A percentile compares a stretch with the other conserved stretches of the same genome.
These are phyloP conservation scores for Mycena haematopus DNA, from an alignment of 768 basidiomycete species.

Conservation along the genomic window DNA sequence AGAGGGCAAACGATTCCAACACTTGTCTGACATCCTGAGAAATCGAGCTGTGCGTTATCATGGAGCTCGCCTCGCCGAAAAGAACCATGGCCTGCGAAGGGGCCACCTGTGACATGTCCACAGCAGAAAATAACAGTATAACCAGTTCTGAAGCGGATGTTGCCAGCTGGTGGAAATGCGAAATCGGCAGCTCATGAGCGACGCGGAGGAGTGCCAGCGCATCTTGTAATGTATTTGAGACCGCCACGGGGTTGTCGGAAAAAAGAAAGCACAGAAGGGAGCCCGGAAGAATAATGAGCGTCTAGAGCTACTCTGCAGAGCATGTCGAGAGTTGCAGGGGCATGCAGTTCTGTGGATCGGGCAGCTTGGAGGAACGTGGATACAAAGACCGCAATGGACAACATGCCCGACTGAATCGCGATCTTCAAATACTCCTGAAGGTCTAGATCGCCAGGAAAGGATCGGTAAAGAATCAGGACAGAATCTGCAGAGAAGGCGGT, in stretches of 20 bases:
- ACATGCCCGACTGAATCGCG: slow-evolving; percentile 60
- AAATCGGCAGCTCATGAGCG: slow-evolving; percentile 59
- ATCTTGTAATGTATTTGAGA: slow-evolving; percentile 65
- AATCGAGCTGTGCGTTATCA: slow-evolving; percentile 61
- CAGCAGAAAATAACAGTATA: slow-evolving; percentile 63
- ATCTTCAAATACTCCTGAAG: slow-evolving; percentile 70
- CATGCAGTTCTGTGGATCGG: slow-evolving; percentile 67
- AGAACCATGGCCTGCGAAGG: slow-evolving; percentile 62
- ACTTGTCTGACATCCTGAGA: slow-evolving; percentile 58
- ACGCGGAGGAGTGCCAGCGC: slow-evolving; percentile 64
- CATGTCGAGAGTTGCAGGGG: slow-evolving; percentile 69
- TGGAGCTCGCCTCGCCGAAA: slow-evolving; percentile 56
- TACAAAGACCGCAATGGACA: slow-evolving; percentile 67
- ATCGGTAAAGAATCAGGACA: slow-evolving; percentile 67
- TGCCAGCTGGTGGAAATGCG: slow-evolving; percentile 63
- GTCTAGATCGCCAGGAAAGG: slow-evolving; percentile 72
- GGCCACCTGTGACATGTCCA: slow-evolving; percentile 68
- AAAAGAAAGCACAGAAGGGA: slow-evolving; percentile 60
- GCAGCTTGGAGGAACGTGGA: slow-evolving; percentile 71
- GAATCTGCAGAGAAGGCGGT: slow-evolving; percentile 55
- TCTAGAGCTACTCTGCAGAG: slow-evolving; percentile 73
- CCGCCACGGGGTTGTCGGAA: slow-evolving; percentile 52
- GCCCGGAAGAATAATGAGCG: slow-evolving; percentile 63
- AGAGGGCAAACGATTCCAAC: slow-evolving; percentile 64
- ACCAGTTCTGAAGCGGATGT: slow-evolving; percentile 70